phyloP scores from a whole-genome alignment of 2,329 filamentous ascomycete genomes.

The Ascochyta fabae region DNA sequence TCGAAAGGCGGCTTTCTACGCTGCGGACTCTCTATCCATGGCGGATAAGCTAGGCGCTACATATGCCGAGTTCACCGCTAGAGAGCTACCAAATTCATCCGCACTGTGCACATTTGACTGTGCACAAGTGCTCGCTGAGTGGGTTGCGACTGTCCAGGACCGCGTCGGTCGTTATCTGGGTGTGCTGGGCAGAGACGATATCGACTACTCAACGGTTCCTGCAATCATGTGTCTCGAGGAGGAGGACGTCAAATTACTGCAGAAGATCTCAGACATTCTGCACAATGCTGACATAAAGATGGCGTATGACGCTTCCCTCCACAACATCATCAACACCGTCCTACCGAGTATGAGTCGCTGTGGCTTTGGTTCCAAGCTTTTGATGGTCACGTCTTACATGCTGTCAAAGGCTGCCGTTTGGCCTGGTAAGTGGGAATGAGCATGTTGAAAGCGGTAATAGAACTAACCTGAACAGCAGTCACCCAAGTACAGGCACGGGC shows the following conservation, averaged over 20 bases:
- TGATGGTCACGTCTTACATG: slow-evolving; percentile 84
- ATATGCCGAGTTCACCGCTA: slow-evolving; percentile 81
- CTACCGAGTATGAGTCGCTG: slow-evolving; percentile 64
- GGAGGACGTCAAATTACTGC: slow-evolving; percentile 84
- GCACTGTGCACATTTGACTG: slow-evolving; percentile 95
- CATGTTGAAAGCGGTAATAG: not conserved
- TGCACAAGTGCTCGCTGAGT: slow-evolving; percentile 90
- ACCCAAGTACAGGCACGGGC: slow-evolving; percentile 73
- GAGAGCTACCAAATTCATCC: slow-evolving; percentile 87
- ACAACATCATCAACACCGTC: slow-evolving; percentile 56
- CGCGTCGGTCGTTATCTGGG: slow-evolving; percentile 90
- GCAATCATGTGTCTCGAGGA: slow-evolving; percentile 90
- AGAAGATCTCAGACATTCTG: slow-evolving; percentile 82
- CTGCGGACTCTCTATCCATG: slow-evolving; percentile 88
- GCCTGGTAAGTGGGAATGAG: slow-evolving; percentile 70
- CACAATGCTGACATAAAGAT: slow-evolving; percentile 80
- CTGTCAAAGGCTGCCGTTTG: slow-evolving; percentile 89
- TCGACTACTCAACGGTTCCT: slow-evolving; percentile 80
- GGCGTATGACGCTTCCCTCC: slow-evolving; percentile 59
- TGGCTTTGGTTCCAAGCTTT: slow-evolving; percentile 83
- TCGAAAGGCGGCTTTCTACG: slow-evolving; percentile 93
- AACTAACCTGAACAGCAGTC: slow-evolving; percentile 53
- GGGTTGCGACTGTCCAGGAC: slow-evolving; percentile 91
- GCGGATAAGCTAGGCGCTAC: slow-evolving; percentile 85
- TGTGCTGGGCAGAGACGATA: slow-evolving; percentile 80